Conservation (phyloP, 1,139 yeast genomes). For the Debaryomycetaceae sp. region DNA sequence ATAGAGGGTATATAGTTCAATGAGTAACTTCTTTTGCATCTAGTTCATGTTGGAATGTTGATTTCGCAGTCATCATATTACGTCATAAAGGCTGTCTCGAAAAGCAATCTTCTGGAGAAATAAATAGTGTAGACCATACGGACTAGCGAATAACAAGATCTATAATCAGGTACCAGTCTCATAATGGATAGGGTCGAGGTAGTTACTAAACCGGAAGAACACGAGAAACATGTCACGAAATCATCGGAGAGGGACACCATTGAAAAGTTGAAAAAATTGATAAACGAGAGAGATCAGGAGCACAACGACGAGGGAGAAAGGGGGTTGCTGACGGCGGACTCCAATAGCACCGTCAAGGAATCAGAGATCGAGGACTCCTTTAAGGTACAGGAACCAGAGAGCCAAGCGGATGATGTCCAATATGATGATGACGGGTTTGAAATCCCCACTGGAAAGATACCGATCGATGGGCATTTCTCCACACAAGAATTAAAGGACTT, state of each 20-base stretch:
- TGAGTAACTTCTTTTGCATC: neutral
- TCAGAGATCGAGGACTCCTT: neutral
- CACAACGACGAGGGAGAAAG: neutral
- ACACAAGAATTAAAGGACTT: slow-evolving; percentile 30
- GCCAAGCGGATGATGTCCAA: slow-evolving; percentile 7
- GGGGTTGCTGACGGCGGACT: neutral
- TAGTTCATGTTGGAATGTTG: neutral
- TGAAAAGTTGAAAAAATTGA: slow-evolving; percentile 14
- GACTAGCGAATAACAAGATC: too few species aligned
- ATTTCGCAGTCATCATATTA: neutral
- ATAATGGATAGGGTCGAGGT: slow-evolving; percentile 14
- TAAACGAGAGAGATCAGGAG: slow-evolving; percentile 10
- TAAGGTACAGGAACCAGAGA: neutral
- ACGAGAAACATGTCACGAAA: slow-evolving; percentile 1
- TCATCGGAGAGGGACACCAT: slow-evolving; percentile 10
- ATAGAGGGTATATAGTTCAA: neutral
- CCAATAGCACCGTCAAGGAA: neutral
- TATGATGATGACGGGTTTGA: slow-evolving; percentile 36
- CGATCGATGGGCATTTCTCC: slow-evolving; percentile 41
- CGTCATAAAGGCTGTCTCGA: neutral
- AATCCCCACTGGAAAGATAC: slow-evolving; percentile 37
- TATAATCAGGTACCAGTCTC: too few species aligned
- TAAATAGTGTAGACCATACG: too few species aligned
- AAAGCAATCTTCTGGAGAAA: too few species aligned
- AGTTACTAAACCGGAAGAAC: slow-evolving; percentile 17